These are phyloP conservation scores for Zasmidium angulare DNA, from an alignment of 2,329 filamentous ascomycete genomes.

Conservation along the genomic window DNA sequence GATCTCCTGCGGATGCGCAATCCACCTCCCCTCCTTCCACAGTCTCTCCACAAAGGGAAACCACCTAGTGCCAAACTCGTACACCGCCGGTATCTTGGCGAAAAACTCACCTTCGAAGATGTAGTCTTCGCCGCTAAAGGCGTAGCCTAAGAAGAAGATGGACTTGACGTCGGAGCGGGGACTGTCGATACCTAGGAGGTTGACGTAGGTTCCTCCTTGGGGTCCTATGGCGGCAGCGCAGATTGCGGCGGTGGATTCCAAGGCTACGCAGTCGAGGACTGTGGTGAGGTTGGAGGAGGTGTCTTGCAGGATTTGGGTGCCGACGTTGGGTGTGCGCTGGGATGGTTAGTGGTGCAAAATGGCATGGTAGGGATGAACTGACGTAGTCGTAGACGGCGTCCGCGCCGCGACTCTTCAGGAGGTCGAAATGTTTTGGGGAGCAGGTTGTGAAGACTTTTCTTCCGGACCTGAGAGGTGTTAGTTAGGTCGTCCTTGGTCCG, in stretches of 20 bases:
- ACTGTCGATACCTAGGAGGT: conserved; percentile 13
- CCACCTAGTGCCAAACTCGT: conserved; percentile 39
- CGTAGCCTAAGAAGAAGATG: conserved; percentile 19
- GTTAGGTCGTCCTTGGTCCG: conserved; percentile 13
- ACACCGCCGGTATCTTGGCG: conserved; percentile 36
- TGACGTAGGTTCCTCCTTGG: conserved; percentile 14
- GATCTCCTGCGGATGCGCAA: conserved; percentile 40
- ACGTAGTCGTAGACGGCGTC: conserved; percentile 49
- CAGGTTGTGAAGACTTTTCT: conserved; percentile 43
- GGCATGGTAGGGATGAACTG: not conserved
- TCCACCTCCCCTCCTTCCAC: conserved; percentile 40
- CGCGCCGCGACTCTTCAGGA: conserved; percentile 45
- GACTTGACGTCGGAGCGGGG: conserved; percentile 14
- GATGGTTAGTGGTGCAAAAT: not conserved
- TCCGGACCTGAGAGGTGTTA: conserved; percentile 21
- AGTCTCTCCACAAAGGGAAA: conserved; percentile 34
- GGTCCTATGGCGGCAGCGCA: conserved; percentile 14
- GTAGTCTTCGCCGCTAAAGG: conserved; percentile 27
- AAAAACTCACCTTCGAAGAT: conserved; percentile 38
- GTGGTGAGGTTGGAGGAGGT: conserved; percentile 41
- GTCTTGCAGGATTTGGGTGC: conserved; percentile 43
- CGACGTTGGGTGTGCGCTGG: conserved; percentile 26
- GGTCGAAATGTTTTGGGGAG: conserved; percentile 48
- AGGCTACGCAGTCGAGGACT: conserved; percentile 40
- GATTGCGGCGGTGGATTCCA: conserved; percentile 10